Evolutionary conservation across 2,329 filamentous ascomycete genomes (phyloP), one percentile per base, ranked within the genome.

Genomic region (Domatiomyces catenatus): DNA sequence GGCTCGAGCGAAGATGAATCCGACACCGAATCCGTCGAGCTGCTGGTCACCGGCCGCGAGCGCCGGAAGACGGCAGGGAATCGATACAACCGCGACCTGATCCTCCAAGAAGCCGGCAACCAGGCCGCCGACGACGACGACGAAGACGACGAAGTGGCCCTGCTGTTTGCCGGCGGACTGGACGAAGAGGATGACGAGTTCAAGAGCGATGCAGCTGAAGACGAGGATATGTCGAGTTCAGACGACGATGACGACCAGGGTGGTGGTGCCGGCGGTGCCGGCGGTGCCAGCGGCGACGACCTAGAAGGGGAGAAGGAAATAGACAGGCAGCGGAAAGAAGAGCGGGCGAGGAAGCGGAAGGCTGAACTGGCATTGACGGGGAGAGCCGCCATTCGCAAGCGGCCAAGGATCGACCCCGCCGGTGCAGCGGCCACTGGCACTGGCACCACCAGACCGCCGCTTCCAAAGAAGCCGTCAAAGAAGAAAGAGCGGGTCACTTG

Each of bases 301-400:
- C 66, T 92, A 3, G 85, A 86, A 51, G 92, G 92, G 32, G 92
- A 98, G 68, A 84, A 82, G 60, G 87, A 94, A 67, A 66, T 98
- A 50, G 81, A 92, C 67, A 82, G 79, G 56, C 78, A 84, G 59
- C 86, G 83, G 52, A 81, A 80, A 58, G 79, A 77, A 52, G 83
- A 83, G 59, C 77, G 73, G 59, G 79, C 76, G 2, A 86, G 86
- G 64, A 94, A 94, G 68, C 80, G 87, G 58, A 93, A 90, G 62
- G 79, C 83, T 1, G 80, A 85, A 60, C 81, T 88, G 53, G 81
- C 79, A 24, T 81, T 88, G 52, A 80, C 83, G 4, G 77, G 77
- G 32, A 61, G 73, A 17, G 66, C 71, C 42, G 69, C 69, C 8
- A 61, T 69, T 49, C 67, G 83, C 55, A 90, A 89, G 66, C 87